These are phyloP conservation scores for Gossypioides kirkii DNA, from an alignment of 345 rosid species.

Conservation along the genomic window DNA sequence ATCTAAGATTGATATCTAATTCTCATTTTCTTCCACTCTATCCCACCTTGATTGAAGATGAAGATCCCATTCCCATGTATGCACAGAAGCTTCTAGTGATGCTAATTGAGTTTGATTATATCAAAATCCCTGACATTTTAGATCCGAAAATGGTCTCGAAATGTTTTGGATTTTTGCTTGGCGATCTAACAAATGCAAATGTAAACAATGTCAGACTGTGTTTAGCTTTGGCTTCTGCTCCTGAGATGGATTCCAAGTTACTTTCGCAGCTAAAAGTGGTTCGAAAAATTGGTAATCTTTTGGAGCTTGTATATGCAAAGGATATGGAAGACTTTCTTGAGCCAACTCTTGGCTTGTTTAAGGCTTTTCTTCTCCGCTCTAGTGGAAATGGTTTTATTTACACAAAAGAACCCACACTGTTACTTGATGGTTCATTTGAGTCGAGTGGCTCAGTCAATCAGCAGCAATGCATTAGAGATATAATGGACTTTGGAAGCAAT, in stretches of 20 bases:
- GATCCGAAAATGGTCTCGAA: slow-evolving; percentile 77
- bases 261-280: slow-evolving; percentile 82
- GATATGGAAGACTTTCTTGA: slow-evolving; percentile 97
- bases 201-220: slow-evolving; percentile 90
- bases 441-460: slow-evolving; percentile 35
- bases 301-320: slow-evolving; percentile 82
- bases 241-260: slow-evolving; percentile 87
- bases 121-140: slow-evolving; percentile 68
- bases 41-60: slow-evolving; percentile 86
- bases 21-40: slow-evolving; percentile 87
- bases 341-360: slow-evolving; percentile 77
- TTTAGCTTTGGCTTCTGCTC: slow-evolving; percentile 88
- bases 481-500: slow-evolving; percentile 72
- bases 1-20: slow-evolving; percentile 67
- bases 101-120: slow-evolving; percentile 73
- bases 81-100: slow-evolving; percentile 94
- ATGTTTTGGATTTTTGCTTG: slow-evolving; percentile 87
- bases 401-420: slow-evolving; percentile 54
- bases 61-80: slow-evolving; percentile 96
- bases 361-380: slow-evolving; percentile 70
- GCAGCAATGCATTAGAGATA: slow-evolving; percentile 63
- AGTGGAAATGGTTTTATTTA: slow-evolving; percentile 43
- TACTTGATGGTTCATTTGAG: slow-evolving; percentile 49
- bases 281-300: slow-evolving; percentile 76
- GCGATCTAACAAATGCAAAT: slow-evolving; percentile 81